Evolutionary conservation across 441 rosid species (phyloP), one percentile per base, ranked within the genome.

Genomic region (Pelargonium fulgidum): DNA sequence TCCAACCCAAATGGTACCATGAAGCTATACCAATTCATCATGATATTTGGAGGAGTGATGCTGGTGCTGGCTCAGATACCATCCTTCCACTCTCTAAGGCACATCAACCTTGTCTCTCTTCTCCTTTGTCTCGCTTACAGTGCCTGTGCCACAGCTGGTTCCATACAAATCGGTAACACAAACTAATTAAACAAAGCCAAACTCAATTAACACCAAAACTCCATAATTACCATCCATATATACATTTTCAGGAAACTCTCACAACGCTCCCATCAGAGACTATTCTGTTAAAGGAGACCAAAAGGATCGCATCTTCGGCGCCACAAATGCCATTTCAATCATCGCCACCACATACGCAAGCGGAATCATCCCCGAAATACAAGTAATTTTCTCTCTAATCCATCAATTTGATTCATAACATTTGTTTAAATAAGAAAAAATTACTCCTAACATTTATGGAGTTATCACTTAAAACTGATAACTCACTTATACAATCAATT

Each of bases 311-410:
- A 11, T 84, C 29, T 67, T 81, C 0, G 81, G 84, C 8, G 76
- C 83, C 14, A 68, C 80, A 22, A 84, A 82, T 63, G 88, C 77
- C 13, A 79, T 85, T 64, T 78, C 87, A 11, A 82, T 85, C 73
- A 82, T 85, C 1, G 71, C 81, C 19, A 85, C 87, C 39, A 75
- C 81, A 0, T 85, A 74, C 65, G 89, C 76, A 1, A 66, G 85
- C 48, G 89, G 87, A 64, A 87, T 87, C 7, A 79, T 87, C 13
- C 89, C 89, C 1, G 87, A 87, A 76, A 87, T 87, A 56, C n/a
- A n/a, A n/a, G n/a, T n/a, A n/a, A n/a, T n/a, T n/a, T n/a, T n/a
- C n/a, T n/a, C n/a, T n/a, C n/a, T n/a, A n/a, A n/a, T n/a, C n/a
- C n/a, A n/a, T n/a, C n/a, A n/a, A n/a, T n/a, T n/a, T n/a, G n/a